A percentile compares a stretch with the other conserved stretches of the same genome.
Conservation (phyloP, 371 early-diverging fungal species). For the Zancudomyces culisetae region DNA sequence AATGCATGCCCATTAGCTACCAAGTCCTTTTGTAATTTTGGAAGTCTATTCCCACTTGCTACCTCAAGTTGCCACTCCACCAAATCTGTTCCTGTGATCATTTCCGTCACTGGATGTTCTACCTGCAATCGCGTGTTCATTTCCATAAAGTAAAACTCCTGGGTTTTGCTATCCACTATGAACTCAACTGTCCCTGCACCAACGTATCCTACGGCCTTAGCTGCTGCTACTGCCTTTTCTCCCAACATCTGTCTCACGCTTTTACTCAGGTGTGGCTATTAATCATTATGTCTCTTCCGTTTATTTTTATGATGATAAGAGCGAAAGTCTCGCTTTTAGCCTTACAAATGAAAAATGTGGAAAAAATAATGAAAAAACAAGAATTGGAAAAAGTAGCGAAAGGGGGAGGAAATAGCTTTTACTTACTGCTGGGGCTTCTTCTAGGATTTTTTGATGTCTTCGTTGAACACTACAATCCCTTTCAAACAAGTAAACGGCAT, state of each 20-base stretch:
- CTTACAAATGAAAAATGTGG: no score
- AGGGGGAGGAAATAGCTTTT: neutral
- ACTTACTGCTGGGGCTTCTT: slow-evolving; percentile 36
- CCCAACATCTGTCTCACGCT: slow-evolving; percentile 55
- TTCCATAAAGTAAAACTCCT: slow-evolving; percentile 63
- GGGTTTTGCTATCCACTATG: slow-evolving; percentile 34
- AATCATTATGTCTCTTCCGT: no score
- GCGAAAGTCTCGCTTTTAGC: no score
- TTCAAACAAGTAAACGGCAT: slow-evolving; percentile 67
- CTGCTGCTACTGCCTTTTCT: slow-evolving; percentile 59
- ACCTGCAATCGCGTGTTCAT: slow-evolving; percentile 74
- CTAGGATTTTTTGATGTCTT: slow-evolving; percentile 73
- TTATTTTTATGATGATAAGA: no score
- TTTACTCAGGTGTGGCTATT: slow-evolving; percentile 16
- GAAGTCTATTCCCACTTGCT: slow-evolving; percentile 42
- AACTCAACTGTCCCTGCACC: slow-evolving; percentile 79
- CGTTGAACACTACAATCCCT: slow-evolving; percentile 84
- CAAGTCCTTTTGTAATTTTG: slow-evolving; percentile 31
- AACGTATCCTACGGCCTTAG: slow-evolving; percentile 61
- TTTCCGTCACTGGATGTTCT: slow-evolving; percentile 93
- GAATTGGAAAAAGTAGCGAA: no score
- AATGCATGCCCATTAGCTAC: slow-evolving; percentile 59
- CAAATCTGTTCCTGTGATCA: slow-evolving; percentile 79
- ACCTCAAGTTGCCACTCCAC: slow-evolving; percentile 68
- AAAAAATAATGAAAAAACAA: no score